Evolutionary conservation across 352 stramenopile species (phyloP), one percentile per base, ranked within the genome.

Genomic region (Globisporangium middletonii): DNA sequence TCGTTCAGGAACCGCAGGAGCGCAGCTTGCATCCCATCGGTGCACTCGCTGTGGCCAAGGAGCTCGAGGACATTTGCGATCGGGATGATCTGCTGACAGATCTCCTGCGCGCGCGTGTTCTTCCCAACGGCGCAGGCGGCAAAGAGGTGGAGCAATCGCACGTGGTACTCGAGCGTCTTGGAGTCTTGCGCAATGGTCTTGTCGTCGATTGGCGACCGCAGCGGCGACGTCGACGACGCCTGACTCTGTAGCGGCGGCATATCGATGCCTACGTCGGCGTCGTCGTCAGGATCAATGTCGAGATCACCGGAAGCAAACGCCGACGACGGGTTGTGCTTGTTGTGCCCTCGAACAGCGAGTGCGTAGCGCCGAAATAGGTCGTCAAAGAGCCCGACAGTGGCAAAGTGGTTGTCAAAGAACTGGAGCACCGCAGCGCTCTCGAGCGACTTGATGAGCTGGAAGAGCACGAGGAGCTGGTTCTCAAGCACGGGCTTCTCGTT

Each of bases 401-500:
- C 64, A 4, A 47, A 48, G 44, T 68, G 55, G 53, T 83, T 72
- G 42, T 87, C 75, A 57, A 88, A 83, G 33, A 72, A 67, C 59
- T 89, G 77, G 9, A 88, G 41, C 1, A 88, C 68, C 7, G 64
- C 64, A 0, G 59, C 64, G 50, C 61, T 82, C 27, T 86, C 75
- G 23, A 86, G 61, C 47, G 71, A 80, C 51, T 88, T 88, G n/a
- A 86, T 61, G 23, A 89, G 54, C 58, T 88, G 77, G 27, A 86
- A 86, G 4, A 89, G 57, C 15, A 89, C 77, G 2, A 89, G 55
- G 12, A 88, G 57, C 44, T 88, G 79, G 33, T 89, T 89, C 35
- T 89, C 79, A 13, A 78, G 47, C 15, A 88, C 62, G 0, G 79
- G 75, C n/a, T 64, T 66, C 37, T 88, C 75, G 44, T 78, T 67